Conservation (phyloP, 2,329 filamentous ascomycete species). For the Didymella exigua region DNA sequence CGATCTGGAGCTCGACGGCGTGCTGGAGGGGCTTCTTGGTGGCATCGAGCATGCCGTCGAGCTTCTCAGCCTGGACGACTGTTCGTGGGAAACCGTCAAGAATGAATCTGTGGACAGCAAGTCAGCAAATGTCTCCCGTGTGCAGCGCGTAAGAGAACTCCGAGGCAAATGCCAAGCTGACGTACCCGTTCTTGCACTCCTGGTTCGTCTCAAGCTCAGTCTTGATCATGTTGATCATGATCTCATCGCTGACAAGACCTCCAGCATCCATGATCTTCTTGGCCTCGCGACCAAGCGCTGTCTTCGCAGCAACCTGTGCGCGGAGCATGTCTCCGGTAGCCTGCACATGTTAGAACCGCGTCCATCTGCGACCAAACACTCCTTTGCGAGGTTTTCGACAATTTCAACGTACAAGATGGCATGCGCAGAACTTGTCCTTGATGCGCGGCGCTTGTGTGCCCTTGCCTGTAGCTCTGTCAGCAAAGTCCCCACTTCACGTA, state of each 20-base stretch:
- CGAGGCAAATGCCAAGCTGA: background rate
- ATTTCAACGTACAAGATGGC: constrained; percentile 77
- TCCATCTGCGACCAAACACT: background rate
- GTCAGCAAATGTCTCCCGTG: background rate
- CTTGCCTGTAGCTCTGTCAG: constrained; percentile 71
- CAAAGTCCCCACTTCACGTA: constrained; percentile 15
- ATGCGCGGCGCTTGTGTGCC: constrained; percentile 97
- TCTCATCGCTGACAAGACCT: constrained; percentile 96
- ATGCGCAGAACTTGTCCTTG: constrained; percentile 97
- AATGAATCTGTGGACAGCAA: constrained; percentile 75
- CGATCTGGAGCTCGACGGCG: constrained; percentile 95
- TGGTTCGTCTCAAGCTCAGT: constrained; percentile 90
- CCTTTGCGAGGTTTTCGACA: too few species aligned
- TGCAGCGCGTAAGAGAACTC: background rate
- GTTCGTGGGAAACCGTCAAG: constrained; percentile 98
- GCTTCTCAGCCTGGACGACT: constrained; percentile 89
- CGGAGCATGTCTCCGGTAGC: constrained; percentile 99
- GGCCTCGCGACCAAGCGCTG: constrained; percentile 86
- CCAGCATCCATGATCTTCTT: constrained; percentile 99
- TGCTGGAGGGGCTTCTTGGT: constrained; percentile 88
- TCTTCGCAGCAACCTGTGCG: constrained; percentile 98
- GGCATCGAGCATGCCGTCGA: constrained; percentile 85
- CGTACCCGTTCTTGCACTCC: constrained; percentile 94
- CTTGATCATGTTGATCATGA: constrained; percentile 99
- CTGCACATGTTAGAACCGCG: constrained; percentile 55